Base-by-base conservation (phyloP, 495 filamentous ascomycete species). In the Penicillium simplicissimum region DNA sequence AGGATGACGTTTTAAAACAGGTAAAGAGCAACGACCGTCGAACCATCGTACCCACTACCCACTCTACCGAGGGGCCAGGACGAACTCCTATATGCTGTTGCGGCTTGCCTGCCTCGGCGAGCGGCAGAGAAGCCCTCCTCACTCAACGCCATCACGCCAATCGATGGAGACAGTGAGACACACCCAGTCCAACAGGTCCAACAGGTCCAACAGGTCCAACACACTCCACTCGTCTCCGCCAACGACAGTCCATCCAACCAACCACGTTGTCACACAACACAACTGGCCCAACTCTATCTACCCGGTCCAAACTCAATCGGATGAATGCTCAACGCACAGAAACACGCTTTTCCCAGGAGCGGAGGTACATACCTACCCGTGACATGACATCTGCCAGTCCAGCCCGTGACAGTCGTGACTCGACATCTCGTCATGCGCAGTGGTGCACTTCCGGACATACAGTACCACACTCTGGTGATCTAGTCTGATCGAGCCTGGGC, bases 241-340 rank as follows among this genome's bases (percentile, higher is more conserved):
- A 49, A 14, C 14, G 28, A 13, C n/a, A 49, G 45, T 13, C 45
- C 45, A 8, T 45, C 54, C 15, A 52, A 28, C 62, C 52, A 65
- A 62, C 66, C 62, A 62, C 33, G 48, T 54, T 57, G 19, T 28
- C 45, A 19, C 38, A 13, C 28, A 31, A 14, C 55, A 56, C 55
- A 56, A 43, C 64, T 55, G 58, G 59, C 62, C 38, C 61, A 71
- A 65, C 69, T 59, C 66, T 69, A 71, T 71, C 68, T 71, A 60
- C 62, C 64, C 66, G 59, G 66, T 65, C 45, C 25, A 71, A 69
- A 71, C 66, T 69, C 61, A 71, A 71, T 69, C 66, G 69, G 62
- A 45, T 45, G 42, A 9, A 17, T 10, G 42, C 19, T 23, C 17
- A 45, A 45, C 40, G 37, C 37, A 25, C 17, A 48, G 52, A 43